Conservation (phyloP, 2,329 filamentous ascomycete species). For the Zymoseptoria crescenta region DNA sequence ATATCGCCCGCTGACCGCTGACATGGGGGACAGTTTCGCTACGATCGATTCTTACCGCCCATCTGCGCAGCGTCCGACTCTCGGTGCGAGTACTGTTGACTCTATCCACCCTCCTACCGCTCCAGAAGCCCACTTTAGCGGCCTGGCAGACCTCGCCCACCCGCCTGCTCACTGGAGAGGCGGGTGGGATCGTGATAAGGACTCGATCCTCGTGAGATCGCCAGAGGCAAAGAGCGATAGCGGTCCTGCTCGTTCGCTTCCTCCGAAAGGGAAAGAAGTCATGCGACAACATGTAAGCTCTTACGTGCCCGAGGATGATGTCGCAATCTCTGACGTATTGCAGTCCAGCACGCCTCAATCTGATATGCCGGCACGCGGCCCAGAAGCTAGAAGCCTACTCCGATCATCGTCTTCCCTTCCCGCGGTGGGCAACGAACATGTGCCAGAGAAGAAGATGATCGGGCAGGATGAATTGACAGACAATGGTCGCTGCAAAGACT, state of each 20-base stretch:
- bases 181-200: not conserved
- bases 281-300: not conserved
- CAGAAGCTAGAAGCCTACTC: not conserved
- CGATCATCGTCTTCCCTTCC: not conserved
- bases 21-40: not conserved
- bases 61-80: not conserved
- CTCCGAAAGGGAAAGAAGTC: not conserved
- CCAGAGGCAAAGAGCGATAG: not conserved
- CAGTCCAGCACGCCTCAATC: not conserved
- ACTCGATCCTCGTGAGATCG: not conserved
- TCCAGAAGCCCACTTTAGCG: not conserved
- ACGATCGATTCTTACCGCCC: not conserved
- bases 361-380: not conserved
- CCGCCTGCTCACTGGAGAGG: not conserved
- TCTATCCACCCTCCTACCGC: not conserved
- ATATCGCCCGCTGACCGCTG: not conserved
- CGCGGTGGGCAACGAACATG: not conserved
- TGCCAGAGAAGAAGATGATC: not conserved
- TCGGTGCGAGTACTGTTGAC: not conserved
- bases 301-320: not conserved
- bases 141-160: not conserved
- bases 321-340: not conserved
- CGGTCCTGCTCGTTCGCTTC: not conserved
- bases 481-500: not conserved
- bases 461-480: not conserved